Evolutionary conservation across 768 basidiomycete species (phyloP).

Genomic region (Gloeopeniophorella convolvens): DNA sequence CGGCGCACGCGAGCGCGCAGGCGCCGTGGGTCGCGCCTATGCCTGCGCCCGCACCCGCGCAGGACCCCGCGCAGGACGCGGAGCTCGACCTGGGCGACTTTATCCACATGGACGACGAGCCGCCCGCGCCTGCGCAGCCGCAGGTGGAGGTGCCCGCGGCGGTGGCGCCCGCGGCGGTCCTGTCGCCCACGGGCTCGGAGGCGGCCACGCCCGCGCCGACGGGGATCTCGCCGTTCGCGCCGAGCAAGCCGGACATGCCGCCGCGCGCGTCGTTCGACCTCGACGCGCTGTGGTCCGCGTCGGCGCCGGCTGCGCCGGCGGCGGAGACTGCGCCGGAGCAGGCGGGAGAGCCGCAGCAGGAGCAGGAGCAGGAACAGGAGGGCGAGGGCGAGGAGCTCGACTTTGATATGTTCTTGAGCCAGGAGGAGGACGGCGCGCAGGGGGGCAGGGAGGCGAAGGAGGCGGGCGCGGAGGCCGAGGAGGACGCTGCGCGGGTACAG

Average conservation of each 20-base stretch:
- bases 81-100: conserved; percentile 22
- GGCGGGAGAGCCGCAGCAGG: conserved; percentile 3
- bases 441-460: conserved; percentile 5
- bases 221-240: conserved; percentile 31
- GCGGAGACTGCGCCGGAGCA: background rate
- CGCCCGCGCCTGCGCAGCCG: conserved; percentile 12
- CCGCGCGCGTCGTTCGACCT: conserved; percentile 61
- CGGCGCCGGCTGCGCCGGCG: conserved; percentile 25
- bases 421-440: background rate
- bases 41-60: conserved; percentile 44
- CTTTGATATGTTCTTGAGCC: conserved; percentile 44
- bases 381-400: conserved; percentile 64
- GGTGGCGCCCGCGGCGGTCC: background rate
- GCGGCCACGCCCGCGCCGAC: conserved; percentile 23
- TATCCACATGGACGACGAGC: conserved; percentile 22
- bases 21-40: conserved; percentile 57
- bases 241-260: conserved; percentile 37
- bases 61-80: conserved; percentile 25
- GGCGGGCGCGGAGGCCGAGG: background rate
- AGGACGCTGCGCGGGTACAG: background rate
- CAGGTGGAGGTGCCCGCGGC: background rate
- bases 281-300: conserved; percentile 60
- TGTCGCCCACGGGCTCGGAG: conserved; percentile 13
- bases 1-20: too few species aligned
- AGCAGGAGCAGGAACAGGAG: conserved; percentile 22